Evolutionary conservation across 345 rosid genomes (phyloP), one percentile per base, ranked within the genome.

Genomic region (Firmiana major): DNA sequence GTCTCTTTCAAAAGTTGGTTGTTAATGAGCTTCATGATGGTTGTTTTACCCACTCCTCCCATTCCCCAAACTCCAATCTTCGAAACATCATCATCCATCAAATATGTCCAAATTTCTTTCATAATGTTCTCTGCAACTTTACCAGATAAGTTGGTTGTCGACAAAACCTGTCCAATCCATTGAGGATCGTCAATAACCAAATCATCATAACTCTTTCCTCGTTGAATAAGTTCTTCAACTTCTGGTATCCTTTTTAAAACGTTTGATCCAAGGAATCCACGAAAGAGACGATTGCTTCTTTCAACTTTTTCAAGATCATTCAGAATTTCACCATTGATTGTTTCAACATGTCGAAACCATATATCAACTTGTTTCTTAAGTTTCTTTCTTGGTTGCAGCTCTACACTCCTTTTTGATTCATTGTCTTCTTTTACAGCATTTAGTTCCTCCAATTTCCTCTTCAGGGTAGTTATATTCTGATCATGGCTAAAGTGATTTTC

Each of bases 41-140:
- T 9, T 9, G 68, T 63, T 40, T 63, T 75, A 0, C 81, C 84
- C 2, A 74, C 22, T 13, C 81, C 81, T 21, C 71, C 72, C 65
- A 53, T 65, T 0, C 84, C 84, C 15, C 43, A 74, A 60, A 81
- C 67, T 26, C 84, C 81, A 10, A 81, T 62, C 13, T 54, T 53
- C 26, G 1, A 11, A 6, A 59, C 21, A 0, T 5, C 46, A 26
- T 48, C 71, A 24, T 38, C 54, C 78, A 38, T 74, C 73, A 81
- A 42, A 36, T 48, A 46, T 22, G 22, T 8, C 71, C 57, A 66
- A 13, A 77, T 73, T 19, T 43, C 58, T 19, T 53, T 19, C 22
- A 19, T 6, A 17, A n/a, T 2, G 0, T 3, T 6, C 58, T 53
- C 10, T 53, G 58, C 9, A 3, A 3, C 58, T 6, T 19, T 0